Percentiles rank a stretch among this genome's conserved stretches.
phyloP scores from a whole-genome alignment of 1,284 basidiomycete genomes.

The Cryptococcus sp. region DNA sequence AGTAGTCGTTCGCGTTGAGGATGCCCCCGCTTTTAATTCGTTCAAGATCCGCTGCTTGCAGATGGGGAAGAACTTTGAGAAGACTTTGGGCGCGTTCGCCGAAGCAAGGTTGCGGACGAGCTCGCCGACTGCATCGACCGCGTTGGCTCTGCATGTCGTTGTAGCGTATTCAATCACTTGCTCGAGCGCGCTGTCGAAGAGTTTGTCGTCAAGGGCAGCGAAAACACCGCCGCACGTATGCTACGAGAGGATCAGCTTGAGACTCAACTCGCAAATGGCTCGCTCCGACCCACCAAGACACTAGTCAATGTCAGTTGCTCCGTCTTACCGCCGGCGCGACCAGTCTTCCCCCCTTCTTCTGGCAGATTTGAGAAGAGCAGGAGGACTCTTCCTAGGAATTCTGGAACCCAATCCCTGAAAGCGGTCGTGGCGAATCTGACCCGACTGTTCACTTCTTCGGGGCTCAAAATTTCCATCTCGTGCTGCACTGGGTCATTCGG shows the following conservation, averaged over 20 bases:
- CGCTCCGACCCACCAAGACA: conserved; percentile 30
- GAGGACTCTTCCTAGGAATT: conserved; percentile 82
- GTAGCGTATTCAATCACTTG: conserved; percentile 79
- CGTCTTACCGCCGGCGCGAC: conserved; percentile 54
- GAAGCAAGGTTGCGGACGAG: conserved; percentile 84
- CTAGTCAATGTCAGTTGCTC: conserved; percentile 46
- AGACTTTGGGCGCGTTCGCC: conserved; percentile 72
- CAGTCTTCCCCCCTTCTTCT: conserved; percentile 63
- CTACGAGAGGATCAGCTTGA: conserved; percentile 11
- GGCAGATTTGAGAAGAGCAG: conserved; percentile 90
- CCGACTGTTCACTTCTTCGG: conserved; percentile 45
- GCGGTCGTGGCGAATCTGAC: conserved; percentile 46
- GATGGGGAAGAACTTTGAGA: conserved; percentile 77
- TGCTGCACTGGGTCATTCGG: conserved; percentile 42
- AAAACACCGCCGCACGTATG: conserved; percentile 65
- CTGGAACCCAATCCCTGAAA: conserved; percentile 76
- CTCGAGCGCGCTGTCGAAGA: conserved; percentile 84
- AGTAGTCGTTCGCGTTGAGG: conserved; percentile 83
- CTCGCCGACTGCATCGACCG: conserved; percentile 86
- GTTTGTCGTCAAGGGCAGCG: conserved; percentile 79
- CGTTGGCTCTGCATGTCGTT: conserved; percentile 81
- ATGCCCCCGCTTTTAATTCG: conserved; percentile 88
- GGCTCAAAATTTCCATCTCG: conserved; percentile 41
- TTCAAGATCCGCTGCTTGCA: conserved; percentile 78
- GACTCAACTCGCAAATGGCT: not conserved